Base-by-base conservation (phyloP, 768 basidiomycete genomes). In the Holtermannia corniformis region DNA sequence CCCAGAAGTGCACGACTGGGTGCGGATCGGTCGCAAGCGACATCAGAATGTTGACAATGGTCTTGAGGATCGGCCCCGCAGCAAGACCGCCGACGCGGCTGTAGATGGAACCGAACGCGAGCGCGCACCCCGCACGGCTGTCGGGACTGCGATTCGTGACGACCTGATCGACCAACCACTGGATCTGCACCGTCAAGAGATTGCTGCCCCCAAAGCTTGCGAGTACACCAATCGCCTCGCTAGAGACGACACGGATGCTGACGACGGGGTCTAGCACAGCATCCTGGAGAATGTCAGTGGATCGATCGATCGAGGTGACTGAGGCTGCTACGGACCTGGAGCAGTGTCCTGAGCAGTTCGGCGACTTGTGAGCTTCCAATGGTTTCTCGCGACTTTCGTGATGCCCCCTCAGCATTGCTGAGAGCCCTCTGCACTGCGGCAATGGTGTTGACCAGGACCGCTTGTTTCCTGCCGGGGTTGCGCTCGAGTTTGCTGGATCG, bases 21-120 rank as follows among this genome's bases (percentile, higher is more conserved):
- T 97, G 95, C 0, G 93, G 91, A 70, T 99, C 95, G 56, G 87
- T 91, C 71, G 85, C 83, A 19, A 99, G 80, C 0, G 92, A 93
- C 82, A 93, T 87, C 32, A 96, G 77, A 43, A 97, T 83, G 65
- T 95, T 91, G 56, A 93, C 86, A 0, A 92, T 89, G 0, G 92
- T 95, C 72, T 96, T 97, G 55, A 97, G 78, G 14, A 96, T 78
- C 0, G 95, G 88, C 0, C 89, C 89, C 5, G 91, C 93, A 11
- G 87, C 88, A n/a, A 97, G 78, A 40, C 90, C 87, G 5, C 95
- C 95, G 46, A 96, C 90, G 63, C 88, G 81, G 42, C 79, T 81
- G 70, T 95, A 93, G 32, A 97, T 87, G 12, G 90, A 81, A 12
- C 90, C 89, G 63, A 97, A 89, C 0, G 92, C 86, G 32, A 91